A percentile compares a stretch with the other conserved stretches of the same genome.
These are phyloP conservation scores for Backusella mclennaniae DNA, from an alignment of 192 early-diverging fungal genomes.

Conservation along the genomic window DNA sequence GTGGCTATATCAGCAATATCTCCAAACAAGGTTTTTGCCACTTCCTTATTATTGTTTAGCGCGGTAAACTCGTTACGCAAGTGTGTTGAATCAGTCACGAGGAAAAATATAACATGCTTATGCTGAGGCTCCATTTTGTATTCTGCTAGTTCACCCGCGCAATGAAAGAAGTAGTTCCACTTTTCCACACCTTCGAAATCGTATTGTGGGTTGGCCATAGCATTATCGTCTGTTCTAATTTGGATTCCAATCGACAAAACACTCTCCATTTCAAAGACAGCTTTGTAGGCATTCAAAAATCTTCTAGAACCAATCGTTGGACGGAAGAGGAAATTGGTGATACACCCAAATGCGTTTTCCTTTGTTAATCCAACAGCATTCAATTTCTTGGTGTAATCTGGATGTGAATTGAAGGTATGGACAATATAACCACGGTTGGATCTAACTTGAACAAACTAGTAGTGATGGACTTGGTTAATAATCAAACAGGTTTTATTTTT, in stretches of 20 bases:
- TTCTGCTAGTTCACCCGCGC: conserved; percentile 38
- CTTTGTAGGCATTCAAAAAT: conserved; percentile 37
- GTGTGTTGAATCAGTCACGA: conserved; percentile 42
- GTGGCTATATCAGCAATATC: conserved; percentile 12
- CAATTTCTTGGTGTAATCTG: conserved; percentile 27
- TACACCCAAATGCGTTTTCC: conserved; percentile 43
- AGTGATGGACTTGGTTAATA: background rate
- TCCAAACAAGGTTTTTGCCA: conserved; percentile 8
- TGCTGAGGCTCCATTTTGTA: conserved; percentile 28
- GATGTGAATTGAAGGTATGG: conserved; percentile 35
- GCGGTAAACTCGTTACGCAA: conserved; percentile 36
- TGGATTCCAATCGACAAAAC: conserved; percentile 45
- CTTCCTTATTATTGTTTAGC: conserved; percentile 25
- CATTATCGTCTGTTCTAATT: conserved; percentile 40
- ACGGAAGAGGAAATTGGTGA: conserved; percentile 42
- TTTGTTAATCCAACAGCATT: conserved; percentile 34
- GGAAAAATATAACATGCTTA: conserved; percentile 38
- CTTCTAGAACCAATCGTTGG: conserved; percentile 34
- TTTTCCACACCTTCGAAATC: conserved; percentile 31
- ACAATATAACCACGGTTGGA: conserved; percentile 43
- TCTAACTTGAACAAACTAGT: conserved; percentile 32
- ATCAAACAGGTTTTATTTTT: background rate
- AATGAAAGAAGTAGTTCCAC: conserved; percentile 39
- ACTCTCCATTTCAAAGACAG: conserved; percentile 34
- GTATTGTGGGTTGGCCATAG: conserved; percentile 35